These are phyloP conservation scores for Mariannaea elegans DNA, from an alignment of 2,329 filamentous ascomycete genomes.

Conservation along the genomic window DNA sequence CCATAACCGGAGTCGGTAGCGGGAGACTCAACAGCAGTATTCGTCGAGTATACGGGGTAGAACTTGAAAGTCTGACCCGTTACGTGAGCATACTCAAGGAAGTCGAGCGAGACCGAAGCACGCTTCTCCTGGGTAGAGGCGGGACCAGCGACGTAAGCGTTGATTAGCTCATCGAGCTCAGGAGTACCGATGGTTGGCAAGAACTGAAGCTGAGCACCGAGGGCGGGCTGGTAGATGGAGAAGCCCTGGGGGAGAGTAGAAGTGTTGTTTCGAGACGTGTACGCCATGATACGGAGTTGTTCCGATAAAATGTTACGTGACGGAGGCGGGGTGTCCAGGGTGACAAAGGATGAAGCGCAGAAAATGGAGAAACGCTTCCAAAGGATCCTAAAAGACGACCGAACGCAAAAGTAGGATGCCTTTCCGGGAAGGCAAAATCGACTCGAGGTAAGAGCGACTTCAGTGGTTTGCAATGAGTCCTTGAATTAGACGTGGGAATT, in stretches of 20 bases:
- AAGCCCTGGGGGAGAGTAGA: constrained; percentile 57
- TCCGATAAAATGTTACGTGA: constrained; percentile 19
- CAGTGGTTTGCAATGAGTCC: not conserved
- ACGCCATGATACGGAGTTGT: constrained; percentile 39
- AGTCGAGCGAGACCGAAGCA: constrained; percentile 65
- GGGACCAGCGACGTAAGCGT: constrained; percentile 64
- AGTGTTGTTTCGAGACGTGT: constrained; percentile 25
- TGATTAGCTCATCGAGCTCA: constrained; percentile 68
- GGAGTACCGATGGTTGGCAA: constrained; percentile 69
- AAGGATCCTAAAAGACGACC: not conserved
- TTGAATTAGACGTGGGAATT: not conserved
- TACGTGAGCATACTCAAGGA: constrained; percentile 61
- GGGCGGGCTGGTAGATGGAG: constrained; percentile 66
- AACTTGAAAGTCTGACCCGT: constrained; percentile 70
- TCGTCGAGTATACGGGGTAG: constrained; percentile 59
- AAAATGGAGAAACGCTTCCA: not conserved
- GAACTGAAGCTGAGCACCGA: constrained; percentile 70
- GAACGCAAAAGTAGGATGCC: not conserved
- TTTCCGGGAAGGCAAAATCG: not conserved
- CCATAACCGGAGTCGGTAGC: constrained; percentile 57
- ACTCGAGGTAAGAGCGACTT: not conserved
- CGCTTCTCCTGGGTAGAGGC: constrained; percentile 67
- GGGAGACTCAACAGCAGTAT: constrained; percentile 53
- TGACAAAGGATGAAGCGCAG: constrained; percentile 2
- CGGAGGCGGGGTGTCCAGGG: constrained; percentile 12